Percentiles rank a stretch among this genome's conserved stretches.
Evolutionary conservation across 1,139 yeast species (phyloP).

Genomic region (Meyerozyma carpophila): DNA sequence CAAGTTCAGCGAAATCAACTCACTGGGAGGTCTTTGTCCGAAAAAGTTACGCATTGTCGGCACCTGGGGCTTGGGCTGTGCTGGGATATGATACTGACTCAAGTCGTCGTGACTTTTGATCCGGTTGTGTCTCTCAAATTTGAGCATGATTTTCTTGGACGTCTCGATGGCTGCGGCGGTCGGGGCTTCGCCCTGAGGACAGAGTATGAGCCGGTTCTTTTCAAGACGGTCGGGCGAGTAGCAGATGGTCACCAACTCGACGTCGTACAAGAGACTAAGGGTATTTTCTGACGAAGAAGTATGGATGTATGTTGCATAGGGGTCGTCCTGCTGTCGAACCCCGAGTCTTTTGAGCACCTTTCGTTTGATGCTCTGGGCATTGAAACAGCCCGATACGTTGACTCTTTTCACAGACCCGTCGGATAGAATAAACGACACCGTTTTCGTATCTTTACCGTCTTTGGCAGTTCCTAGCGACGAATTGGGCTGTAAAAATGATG

Average conservation of each 20-base stretch:
- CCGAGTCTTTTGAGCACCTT: conserved; percentile 63
- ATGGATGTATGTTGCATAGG: conserved; percentile 42
- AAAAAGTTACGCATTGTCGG: conserved; percentile 50
- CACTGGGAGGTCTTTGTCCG: conserved; percentile 93
- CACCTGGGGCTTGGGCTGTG: conserved; percentile 9
- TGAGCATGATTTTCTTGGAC: conserved; percentile 41
- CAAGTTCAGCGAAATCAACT: conserved; percentile 81
- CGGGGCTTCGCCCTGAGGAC: conserved; percentile 61
- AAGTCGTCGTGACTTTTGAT: conserved; percentile 12
- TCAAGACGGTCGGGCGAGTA: conserved; percentile 70
- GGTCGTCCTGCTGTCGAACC: conserved; percentile 30
- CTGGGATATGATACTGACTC: conserved; percentile 23
- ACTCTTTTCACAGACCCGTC: conserved; percentile 74
- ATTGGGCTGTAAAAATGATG: not conserved
- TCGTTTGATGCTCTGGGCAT: conserved; percentile 72
- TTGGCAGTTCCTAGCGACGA: conserved; percentile 5
- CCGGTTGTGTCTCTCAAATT: conserved; percentile 24
- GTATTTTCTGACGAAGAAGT: conserved; percentile 25
- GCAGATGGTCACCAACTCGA: conserved; percentile 77
- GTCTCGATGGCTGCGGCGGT: conserved; percentile 62
- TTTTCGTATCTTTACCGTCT: conserved; percentile 31
- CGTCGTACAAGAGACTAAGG: conserved; percentile 60
- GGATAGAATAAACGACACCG: conserved; percentile 53
- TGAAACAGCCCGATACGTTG: conserved; percentile 74
- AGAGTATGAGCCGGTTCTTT: conserved; percentile 67